Base-by-base conservation (phyloP, 2,329 filamentous ascomycete genomes). In the Eurotiales sp. region DNA sequence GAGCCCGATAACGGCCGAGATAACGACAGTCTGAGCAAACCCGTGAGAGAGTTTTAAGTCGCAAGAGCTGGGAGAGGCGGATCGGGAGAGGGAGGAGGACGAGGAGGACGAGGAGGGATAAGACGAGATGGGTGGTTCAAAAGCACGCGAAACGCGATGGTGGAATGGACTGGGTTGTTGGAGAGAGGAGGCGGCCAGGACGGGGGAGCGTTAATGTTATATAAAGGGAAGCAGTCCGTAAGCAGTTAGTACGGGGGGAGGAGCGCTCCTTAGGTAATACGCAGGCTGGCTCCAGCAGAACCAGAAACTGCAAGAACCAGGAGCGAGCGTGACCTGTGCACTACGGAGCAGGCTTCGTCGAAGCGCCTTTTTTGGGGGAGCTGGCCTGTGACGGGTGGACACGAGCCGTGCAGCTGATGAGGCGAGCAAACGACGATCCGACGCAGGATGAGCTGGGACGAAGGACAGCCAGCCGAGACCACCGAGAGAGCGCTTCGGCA, bases 381-480 rank as follows among this genome's bases (percentile, higher is more conserved):
- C 22, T 23, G 40, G 30, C 48, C 50, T 52, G 51, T 52, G 30
- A 22, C 46, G 37, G 39, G 23, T 41, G 52, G 52, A 51, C 53
- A 46, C 50, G 50, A 52, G 52, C 47, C 29, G 40, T 36, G 47
- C 30, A 49, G 34, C 52, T 39, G 49, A 52, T 43, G 44, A 53
- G 46, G 47, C 41, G 42, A 45, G 15, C 27, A 27, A 32, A 46
- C 51, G 54, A 46, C 51, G 51, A 56, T 56, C 54, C 51, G 46
- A 50, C 42, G 32, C 36, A 48, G 25, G 27, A 23, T 27, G 46
- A 15, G 50, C 41, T 46, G 45, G 34, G 34, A 36, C 14, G 11
- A n/a, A n/a, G 11, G 25, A 27, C 15, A n/a, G n/a, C n/a, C n/a
- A n/a, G n/a, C n/a, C n/a, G n/a, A n/a, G n/a, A n/a, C n/a, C n/a